phyloP scores from a whole-genome alignment of 345 rosid genomes.

The Eucalyptus caleyi region DNA sequence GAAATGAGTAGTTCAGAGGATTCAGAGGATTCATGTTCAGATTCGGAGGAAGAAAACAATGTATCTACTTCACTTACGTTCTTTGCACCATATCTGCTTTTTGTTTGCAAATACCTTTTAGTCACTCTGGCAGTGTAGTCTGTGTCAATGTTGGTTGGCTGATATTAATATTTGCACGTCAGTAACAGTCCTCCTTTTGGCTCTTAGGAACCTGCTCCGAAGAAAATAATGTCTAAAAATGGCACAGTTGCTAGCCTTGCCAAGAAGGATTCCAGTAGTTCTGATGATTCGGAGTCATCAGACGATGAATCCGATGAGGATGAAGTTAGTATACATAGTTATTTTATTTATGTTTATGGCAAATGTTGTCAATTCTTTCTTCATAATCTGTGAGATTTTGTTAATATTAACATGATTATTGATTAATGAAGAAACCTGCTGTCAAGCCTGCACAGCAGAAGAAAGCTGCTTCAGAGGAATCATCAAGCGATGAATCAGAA shows the following conservation, averaged over 20 bases:
- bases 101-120: neutral
- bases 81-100: neutral
- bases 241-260: slow-evolving; percentile 14
- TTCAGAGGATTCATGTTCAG: neutral
- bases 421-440: neutral
- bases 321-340: neutral
- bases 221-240: slow-evolving; percentile 22
- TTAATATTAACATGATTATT: neutral
- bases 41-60: neutral
- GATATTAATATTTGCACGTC: neutral
- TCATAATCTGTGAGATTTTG: neutral
- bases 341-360: neutral
- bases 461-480: neutral
- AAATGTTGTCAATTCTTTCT: neutral
- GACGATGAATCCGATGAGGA: slow-evolving; percentile 28
- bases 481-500: neutral
- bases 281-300: slow-evolving; percentile 25
- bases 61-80: neutral
- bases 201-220: slow-evolving; percentile 26
- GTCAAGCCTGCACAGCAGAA: neutral
- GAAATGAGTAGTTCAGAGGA: neutral
- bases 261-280: slow-evolving; percentile 25
- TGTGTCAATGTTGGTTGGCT: neutral
- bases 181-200: neutral
- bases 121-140: neutral